Base-by-base conservation (phyloP, 768 basidiomycete genomes). In the Termitomyces sp. region DNA sequence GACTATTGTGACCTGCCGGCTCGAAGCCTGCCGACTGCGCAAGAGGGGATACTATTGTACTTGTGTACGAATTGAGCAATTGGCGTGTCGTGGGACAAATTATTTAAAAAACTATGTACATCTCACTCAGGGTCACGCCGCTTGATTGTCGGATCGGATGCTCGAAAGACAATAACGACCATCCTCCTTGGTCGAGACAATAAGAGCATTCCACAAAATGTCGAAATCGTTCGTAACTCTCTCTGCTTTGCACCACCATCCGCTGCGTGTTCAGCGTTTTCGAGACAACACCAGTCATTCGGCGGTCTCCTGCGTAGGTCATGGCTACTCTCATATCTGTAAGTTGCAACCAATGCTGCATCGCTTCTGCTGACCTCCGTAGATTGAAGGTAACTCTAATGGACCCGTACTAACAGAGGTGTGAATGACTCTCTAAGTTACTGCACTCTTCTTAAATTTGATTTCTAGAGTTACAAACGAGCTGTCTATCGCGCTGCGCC, bases 401-500 rank as follows among this genome's bases (percentile, higher is more conserved):
- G 63, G 63, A 0, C 61, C 61, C 1, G 22, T 56, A 41, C 46
- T 20, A 50, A 50, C 50, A 37, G 63, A 64, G 37, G 63, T 64
- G n/a, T 53, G 4, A 48, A 18, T 57, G 8, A 47, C 48, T 46
- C 2, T 46, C 29, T 53, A 14, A 51, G 26, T 29, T 14, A 41
- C 14, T 47, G 9, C 10, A 24, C 22, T 58, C 31, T 53, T 59
- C 29, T 34, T n/a, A 32, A 18, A 20, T 32, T 22, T 7, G 8
- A 32, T 29, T 5, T 20, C 20, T 20, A 90, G 87, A 67, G 74
- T 46, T 86, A 78, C 69, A 85, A 85, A 64, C 70, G 85, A 60
- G 85, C 85, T 8, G 77, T 90, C 7, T 74, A 83, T 61, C 82
- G 77, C 32, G 68, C 77, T 31, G 74, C 88, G 5, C 90, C 90